phyloP scores from a whole-genome alignment of 345 rosid genomes.

The Eucalyptus polyanthemos region DNA sequence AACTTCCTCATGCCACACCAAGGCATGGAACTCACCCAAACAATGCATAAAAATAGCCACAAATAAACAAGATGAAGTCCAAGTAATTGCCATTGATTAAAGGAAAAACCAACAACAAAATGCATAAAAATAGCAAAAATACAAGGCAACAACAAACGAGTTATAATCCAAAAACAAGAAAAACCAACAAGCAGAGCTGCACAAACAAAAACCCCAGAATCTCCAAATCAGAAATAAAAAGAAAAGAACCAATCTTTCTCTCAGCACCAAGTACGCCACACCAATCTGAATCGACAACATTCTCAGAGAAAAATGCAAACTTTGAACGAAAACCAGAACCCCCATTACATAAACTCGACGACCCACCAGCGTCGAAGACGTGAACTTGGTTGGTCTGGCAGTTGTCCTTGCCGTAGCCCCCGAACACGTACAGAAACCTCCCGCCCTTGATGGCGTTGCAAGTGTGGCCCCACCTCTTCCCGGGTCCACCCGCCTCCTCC shows the following conservation, averaged over 20 bases:
- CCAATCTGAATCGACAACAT: not conserved
- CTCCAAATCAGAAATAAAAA: not conserved
- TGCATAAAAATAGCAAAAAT: too few relatives aligned
- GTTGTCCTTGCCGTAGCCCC: slow-evolving; percentile 87
- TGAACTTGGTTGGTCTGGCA: slow-evolving; percentile 97
- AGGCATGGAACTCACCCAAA: not conserved
- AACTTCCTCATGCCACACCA: too few relatives aligned
- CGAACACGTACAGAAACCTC: slow-evolving; percentile 79
- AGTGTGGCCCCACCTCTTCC: slow-evolving; percentile 97
- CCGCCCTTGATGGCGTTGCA: slow-evolving; percentile 89
- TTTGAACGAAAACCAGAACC: not conserved
- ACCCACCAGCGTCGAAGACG: slow-evolving; percentile 81
- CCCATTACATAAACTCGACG: not conserved
- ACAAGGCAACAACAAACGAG: too few relatives aligned
- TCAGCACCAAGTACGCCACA: not conserved
- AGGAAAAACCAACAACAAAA: not conserved
- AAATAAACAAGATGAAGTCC: not conserved
- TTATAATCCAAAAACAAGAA: not conserved
- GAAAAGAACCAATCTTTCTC: not conserved
- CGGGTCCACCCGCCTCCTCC: slow-evolving; percentile 41
- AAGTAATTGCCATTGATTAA: not conserved
- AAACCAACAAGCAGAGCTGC: not conserved
- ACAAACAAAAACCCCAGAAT: not conserved
- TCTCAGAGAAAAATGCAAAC: not conserved
- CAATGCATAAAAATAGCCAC: not conserved